A percentile compares a stretch with the other conserved stretches of the same genome.
phyloP scores from a whole-genome alignment of 148 eudicot species.

The Arbutus unedo region DNA sequence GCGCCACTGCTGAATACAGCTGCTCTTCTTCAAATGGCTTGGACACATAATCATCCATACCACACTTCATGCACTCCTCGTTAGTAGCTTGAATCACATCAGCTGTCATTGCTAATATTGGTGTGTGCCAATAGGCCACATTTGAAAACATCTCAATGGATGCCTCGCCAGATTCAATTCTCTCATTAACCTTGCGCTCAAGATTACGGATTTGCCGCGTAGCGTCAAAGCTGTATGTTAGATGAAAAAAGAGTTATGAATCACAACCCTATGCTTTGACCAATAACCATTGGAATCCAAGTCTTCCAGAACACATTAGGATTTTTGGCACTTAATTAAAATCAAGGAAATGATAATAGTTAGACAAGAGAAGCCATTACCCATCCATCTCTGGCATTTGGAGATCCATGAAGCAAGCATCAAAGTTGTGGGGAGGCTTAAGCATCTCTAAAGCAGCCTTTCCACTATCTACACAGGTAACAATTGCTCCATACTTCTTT shows the following conservation, averaged over 20 bases:
- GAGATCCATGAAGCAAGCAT: constrained; percentile 97
- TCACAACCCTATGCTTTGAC: neutral
- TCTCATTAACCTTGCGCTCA: constrained; percentile 47
- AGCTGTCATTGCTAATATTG: constrained; percentile 93
- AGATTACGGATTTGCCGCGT: constrained; percentile 50
- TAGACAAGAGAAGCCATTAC: constrained; percentile 35
- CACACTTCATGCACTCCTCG: constrained; percentile 62
- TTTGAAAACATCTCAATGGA: constrained; percentile 23
- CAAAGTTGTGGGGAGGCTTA: constrained; percentile 72
- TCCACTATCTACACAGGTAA: constrained; percentile 81
- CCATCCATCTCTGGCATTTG: constrained; percentile 99
- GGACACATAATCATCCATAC: constrained; percentile 87
- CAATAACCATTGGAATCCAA: neutral
- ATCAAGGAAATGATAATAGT: neutral
- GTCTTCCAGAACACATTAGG: neutral
- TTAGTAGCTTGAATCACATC: constrained; percentile 85
- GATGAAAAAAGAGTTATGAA: neutral
- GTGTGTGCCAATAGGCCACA: constrained; percentile 59
- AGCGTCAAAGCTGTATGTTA: constrained; percentile 69
- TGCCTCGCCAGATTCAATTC: constrained; percentile 43
- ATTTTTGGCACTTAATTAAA: neutral
- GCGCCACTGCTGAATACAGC: constrained; percentile 70
- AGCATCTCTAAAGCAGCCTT: constrained; percentile 63
- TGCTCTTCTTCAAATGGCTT: constrained; percentile 79
- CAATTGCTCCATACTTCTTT: constrained; percentile 92